Conservation (phyloP, 2,329 filamentous ascomycete genomes). For the Nemania abortiva region DNA sequence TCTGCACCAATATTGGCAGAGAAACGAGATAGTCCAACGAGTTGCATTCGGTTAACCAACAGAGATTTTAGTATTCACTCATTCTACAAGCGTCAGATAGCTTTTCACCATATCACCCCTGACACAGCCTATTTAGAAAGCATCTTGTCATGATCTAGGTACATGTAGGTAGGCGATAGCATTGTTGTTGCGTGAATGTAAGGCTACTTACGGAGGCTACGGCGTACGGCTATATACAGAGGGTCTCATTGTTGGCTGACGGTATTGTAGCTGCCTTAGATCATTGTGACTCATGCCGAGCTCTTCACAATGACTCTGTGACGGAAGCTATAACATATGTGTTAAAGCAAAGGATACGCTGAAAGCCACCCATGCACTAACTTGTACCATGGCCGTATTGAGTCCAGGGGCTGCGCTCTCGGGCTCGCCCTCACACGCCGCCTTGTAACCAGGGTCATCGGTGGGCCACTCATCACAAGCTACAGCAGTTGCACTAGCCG, state of each 20-base stretch:
- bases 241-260: no score
- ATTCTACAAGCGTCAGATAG: slow-evolving; percentile 2
- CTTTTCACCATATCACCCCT: slow-evolving; percentile 6
- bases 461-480: slow-evolving; percentile 11
- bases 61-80: neutral
- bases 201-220: no score
- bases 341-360: slow-evolving; percentile 9
- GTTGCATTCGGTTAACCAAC: neutral
- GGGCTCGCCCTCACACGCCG: slow-evolving; percentile 2
- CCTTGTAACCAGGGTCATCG: slow-evolving; percentile 10
- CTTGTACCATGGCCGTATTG: slow-evolving; percentile 1
- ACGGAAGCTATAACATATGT: slow-evolving; percentile 13
- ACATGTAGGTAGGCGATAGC: no score
- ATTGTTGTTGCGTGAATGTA: no score
- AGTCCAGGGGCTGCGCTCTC: neutral
- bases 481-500: slow-evolving; percentile 7
- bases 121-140: slow-evolving; percentile 5
- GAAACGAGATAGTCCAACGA: neutral
- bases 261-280: no score
- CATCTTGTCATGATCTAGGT: no score
- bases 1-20: no score
- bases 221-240: no score
- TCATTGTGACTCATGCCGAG: no score
- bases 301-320: neutral
- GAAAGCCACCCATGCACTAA: slow-evolving; percentile 5